phyloP scores from a whole-genome alignment of 305 asterid species.

The Ilex paraguariensis region DNA sequence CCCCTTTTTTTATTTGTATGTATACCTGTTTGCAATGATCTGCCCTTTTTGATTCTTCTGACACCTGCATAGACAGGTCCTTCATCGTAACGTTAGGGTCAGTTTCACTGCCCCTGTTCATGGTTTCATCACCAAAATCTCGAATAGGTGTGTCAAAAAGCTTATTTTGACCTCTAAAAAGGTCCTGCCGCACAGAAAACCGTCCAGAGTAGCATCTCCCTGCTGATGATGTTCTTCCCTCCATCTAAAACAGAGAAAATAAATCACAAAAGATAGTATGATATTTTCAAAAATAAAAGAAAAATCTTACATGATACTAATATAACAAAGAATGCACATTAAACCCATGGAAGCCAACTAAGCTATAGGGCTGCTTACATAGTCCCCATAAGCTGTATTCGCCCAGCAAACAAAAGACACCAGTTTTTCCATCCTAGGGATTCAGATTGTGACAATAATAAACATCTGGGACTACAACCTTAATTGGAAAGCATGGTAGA shows the following conservation, averaged over 20 bases:
- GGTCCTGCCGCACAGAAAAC: conserved; percentile 25
- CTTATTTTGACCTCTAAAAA: conserved; percentile 30
- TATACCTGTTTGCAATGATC: conserved; percentile 12
- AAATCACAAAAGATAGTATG: too few species aligned
- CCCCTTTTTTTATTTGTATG: conserved; percentile 2
- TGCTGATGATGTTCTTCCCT: conserved; percentile 23
- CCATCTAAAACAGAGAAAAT: conserved; percentile 9
- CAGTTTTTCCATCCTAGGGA: too few species aligned
- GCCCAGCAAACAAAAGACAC: too few species aligned
- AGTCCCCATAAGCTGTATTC: too few species aligned
- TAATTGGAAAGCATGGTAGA: too few species aligned
- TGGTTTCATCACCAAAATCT: conserved; percentile 16
- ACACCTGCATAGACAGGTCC: conserved; percentile 13
- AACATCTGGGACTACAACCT: too few species aligned
- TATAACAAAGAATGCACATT: too few species aligned
- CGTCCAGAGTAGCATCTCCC: conserved; percentile 27
- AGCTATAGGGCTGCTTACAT: too few species aligned
- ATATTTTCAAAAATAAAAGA: too few species aligned
- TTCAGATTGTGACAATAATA: too few species aligned
- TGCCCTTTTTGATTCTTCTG: conserved; percentile 21
- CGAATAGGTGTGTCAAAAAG: conserved; percentile 17
- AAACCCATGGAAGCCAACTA: background rate
- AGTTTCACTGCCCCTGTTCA: conserved; percentile 6
- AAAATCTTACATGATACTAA: too few species aligned
- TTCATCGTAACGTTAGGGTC: conserved; percentile 11